Percentiles rank a stretch among this genome's conserved stretches.
phyloP scores from a whole-genome alignment of 228 moss, liverwort and hornwort species.

The Sphagnum fallax region DNA sequence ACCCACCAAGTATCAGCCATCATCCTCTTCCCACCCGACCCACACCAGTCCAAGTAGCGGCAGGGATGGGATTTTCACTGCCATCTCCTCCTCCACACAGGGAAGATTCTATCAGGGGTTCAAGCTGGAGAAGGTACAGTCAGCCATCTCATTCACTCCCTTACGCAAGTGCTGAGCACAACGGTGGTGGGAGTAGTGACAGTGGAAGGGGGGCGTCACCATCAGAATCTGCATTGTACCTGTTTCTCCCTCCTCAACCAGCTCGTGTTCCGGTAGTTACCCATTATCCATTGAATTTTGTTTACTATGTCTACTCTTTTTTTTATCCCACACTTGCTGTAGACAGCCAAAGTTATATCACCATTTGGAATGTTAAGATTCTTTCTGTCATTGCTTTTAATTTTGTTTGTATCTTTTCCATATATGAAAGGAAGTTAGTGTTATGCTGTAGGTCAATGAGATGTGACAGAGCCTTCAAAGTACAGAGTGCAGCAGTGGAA shows the following conservation, averaged over 20 bases:
- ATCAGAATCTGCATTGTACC: constrained; percentile 25
- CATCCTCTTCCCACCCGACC: constrained; percentile 80
- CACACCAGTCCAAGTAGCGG: constrained; percentile 33
- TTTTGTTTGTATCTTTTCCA: no score
- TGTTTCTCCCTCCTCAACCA: constrained; percentile 81
- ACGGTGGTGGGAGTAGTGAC: constrained; percentile 62
- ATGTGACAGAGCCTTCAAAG: no score
- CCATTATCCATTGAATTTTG: no score
- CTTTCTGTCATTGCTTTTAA: no score
- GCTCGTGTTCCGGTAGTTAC: constrained; percentile 68
- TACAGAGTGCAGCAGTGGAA: no score
- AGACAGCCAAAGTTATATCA: no score
- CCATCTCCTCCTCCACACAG: constrained; percentile 40
- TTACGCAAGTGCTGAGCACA: constrained; percentile 47
- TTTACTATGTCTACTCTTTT: no score
- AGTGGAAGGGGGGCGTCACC: constrained; percentile 75
- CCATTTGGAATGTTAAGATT: no score
- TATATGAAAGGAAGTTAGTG: no score
- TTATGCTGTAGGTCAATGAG: no score
- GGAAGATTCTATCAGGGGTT: constrained; percentile 35
- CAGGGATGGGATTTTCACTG: constrained; percentile 44
- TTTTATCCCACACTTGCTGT: no score
- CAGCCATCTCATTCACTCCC: constrained; percentile 22
- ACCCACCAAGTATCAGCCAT: constrained; percentile 32
- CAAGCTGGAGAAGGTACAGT: constrained; percentile 59